Evolutionary conservation across 2,329 filamentous ascomycete species (phyloP).

Genomic region (Tolypocladium pustulatum): DNA sequence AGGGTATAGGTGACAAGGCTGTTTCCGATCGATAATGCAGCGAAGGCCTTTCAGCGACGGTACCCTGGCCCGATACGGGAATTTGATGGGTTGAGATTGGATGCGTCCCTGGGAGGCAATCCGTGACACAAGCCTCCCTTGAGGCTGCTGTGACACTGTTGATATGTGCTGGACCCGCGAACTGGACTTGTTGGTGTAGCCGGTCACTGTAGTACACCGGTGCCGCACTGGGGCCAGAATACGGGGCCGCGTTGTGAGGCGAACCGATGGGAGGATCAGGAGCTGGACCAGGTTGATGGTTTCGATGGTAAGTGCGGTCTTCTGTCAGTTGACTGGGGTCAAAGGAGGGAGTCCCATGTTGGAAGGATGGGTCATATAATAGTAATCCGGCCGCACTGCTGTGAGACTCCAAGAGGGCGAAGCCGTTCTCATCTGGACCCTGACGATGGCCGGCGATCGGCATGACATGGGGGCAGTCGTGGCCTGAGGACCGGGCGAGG

Average conservation of each 20-base stretch:
- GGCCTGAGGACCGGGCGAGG: constrained; percentile 1
- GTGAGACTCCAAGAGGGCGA: neutral
- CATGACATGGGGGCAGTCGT: constrained; percentile 1
- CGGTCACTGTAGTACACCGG: neutral
- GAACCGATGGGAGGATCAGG: neutral
- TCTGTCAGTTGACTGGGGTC: neutral
- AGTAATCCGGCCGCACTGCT: neutral
- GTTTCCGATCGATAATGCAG: neutral
- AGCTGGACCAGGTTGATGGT: neutral
- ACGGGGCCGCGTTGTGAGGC: neutral
- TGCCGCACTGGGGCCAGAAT: neutral
- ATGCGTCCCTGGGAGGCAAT: neutral
- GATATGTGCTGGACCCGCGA: neutral
- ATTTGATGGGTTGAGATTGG: neutral
- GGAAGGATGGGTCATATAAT: constrained; percentile 1
- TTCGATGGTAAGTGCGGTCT: neutral
- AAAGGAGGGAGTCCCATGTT: constrained; percentile 1
- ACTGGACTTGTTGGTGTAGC: neutral
- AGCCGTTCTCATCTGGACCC: neutral
- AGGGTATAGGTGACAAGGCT: neutral
- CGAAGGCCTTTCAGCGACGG: neutral
- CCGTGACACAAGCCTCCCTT: neutral
- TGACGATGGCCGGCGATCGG: constrained; percentile 1
- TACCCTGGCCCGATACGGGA: neutral
- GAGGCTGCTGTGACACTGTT: neutral